Percentiles rank a stretch among this genome's conserved stretches.
phyloP scores from a whole-genome alignment of 805 yeast genomes.

The Barnettozyma vustinii region DNA sequence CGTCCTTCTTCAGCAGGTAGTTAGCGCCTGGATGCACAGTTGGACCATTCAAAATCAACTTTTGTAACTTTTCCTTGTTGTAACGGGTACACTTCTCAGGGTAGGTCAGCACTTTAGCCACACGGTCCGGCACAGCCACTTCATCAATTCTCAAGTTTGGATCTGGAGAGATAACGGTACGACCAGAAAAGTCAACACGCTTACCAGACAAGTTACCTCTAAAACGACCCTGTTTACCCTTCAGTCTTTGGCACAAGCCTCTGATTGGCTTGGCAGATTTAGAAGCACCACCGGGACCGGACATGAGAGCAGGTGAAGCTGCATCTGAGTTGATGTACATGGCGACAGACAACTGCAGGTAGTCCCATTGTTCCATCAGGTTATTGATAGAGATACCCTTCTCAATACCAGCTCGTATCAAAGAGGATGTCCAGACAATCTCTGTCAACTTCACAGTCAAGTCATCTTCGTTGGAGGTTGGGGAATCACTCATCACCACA shows the following conservation, averaged over 20 bases:
- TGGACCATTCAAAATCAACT: slow-evolving; percentile 78
- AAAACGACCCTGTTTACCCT: slow-evolving; percentile 98
- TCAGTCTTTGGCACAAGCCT: slow-evolving; percentile 94
- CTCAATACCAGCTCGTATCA: slow-evolving; percentile 90
- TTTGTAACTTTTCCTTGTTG: slow-evolving; percentile 72
- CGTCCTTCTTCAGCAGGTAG: slow-evolving; percentile 77
- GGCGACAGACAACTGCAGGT: slow-evolving; percentile 89
- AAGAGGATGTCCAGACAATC: slow-evolving; percentile 93
- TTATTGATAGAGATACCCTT: slow-evolving; percentile 91
- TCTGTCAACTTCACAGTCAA: slow-evolving; percentile 93
- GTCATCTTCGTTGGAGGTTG: slow-evolving; percentile 95
- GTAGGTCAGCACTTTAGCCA: slow-evolving; percentile 90
- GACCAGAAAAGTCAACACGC: slow-evolving; percentile 96
- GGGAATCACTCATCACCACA: slow-evolving; percentile 82
- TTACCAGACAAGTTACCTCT: slow-evolving; percentile 97
- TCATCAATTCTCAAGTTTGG: slow-evolving; percentile 93
- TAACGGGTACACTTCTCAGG: slow-evolving; percentile 93
- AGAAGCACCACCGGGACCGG: slow-evolving; percentile 52
- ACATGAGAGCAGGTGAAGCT: slow-evolving; percentile 72
- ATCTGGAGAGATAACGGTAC: slow-evolving; percentile 98
- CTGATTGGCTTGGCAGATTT: slow-evolving; percentile 70
- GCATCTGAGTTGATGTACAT: slow-evolving; percentile 97
- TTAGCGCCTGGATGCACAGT: slow-evolving; percentile 94
- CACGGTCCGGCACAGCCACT: slow-evolving; percentile 97
- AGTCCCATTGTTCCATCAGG: slow-evolving; percentile 99